Base-by-base conservation (phyloP, 805 yeast species). In the Wickerhamiella australiensis region DNA sequence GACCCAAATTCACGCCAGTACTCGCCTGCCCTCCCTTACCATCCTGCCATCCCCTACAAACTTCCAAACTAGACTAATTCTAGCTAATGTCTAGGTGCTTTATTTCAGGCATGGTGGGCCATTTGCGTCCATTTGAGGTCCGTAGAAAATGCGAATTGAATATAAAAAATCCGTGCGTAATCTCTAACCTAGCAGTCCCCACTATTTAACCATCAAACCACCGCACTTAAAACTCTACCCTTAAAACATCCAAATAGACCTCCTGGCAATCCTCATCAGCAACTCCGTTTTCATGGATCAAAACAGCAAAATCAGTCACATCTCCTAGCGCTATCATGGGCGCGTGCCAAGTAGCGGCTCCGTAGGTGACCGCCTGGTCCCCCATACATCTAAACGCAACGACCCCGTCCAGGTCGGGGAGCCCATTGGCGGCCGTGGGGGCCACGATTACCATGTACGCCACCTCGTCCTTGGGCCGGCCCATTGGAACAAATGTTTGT, bases 401-500 rank as follows among this genome's bases (percentile, higher is more conserved):
- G 9, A 80, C 58, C 0, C 75, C 65, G 1, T 66, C 56, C 13
- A 54, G 15, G n/a, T 76, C 73, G 0, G 96, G 95, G 40, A 79
- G 63, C 2, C 68, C 68, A 56, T 69, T 64, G 5, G 52, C 44
- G 12, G 53, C 58, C 1, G 58, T 46, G 13, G 60, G 59, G 0
- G 96, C 95, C 42, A 85, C 92, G 43, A 88, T 85, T 7, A 88
- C 94, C 56, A 90, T 63, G 58, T 79, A 90, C 0, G 85, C 81
- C 9, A 63, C 59, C 31, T 70, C 68, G 1, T 64, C 56, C 18
- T 69, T 65, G 33, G 62, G 57, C 55, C 78, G 68, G 3, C 96
- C 96, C 84, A 90, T 75, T 5, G 97, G 96, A n/a, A 85, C 58
- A 61, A 88, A 88, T 0, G 95, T 82, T 65, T 88, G 97, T 0